Conservation (phyloP, 805 yeast species). For the Hagleromyces aurorensis region DNA sequence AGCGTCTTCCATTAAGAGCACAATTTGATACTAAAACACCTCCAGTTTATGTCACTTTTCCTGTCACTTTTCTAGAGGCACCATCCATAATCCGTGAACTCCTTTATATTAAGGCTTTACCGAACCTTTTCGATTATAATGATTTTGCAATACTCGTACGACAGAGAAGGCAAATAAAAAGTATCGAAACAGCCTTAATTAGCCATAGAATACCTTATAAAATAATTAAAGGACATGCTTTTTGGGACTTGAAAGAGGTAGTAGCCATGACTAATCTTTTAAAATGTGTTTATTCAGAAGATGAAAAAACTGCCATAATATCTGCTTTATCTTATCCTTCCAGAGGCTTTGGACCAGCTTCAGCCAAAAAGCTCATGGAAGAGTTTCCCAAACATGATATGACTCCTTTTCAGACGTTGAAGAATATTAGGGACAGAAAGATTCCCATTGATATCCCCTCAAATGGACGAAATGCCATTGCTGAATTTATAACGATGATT, state of each 20-base stretch:
- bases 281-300: conserved; percentile 48
- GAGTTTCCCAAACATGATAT: conserved; percentile 9
- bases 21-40: conserved; percentile 37
- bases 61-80: conserved; percentile 47
- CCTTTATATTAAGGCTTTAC: conserved; percentile 37
- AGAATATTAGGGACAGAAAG: conserved; percentile 7
- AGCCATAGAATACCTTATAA: conserved; percentile 51
- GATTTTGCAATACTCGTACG: conserved; percentile 72
- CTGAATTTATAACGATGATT: conserved; percentile 20
- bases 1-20: conserved; percentile 40
- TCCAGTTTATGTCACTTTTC: conserved; percentile 39
- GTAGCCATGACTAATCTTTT: conserved; percentile 54
- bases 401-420: conserved; percentile 13
- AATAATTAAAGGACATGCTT: conserved; percentile 65
- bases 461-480: conserved; percentile 17
- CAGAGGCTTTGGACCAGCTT: conserved; percentile 58
- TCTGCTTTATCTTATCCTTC: conserved; percentile 54
- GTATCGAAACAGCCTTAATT: conserved; percentile 56
- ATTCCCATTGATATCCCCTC: conserved; percentile 12
- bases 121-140: conserved; percentile 39
- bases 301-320: conserved; percentile 52
- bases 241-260: conserved; percentile 74
- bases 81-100: conserved; percentile 51
- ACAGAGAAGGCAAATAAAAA: conserved; percentile 51
- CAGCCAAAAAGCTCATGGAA: conserved; percentile 31